A percentile compares a stretch with the other conserved stretches of the same genome.
Conservation (phyloP, 495 filamentous ascomycete species). For the Podospora tetraspora region DNA sequence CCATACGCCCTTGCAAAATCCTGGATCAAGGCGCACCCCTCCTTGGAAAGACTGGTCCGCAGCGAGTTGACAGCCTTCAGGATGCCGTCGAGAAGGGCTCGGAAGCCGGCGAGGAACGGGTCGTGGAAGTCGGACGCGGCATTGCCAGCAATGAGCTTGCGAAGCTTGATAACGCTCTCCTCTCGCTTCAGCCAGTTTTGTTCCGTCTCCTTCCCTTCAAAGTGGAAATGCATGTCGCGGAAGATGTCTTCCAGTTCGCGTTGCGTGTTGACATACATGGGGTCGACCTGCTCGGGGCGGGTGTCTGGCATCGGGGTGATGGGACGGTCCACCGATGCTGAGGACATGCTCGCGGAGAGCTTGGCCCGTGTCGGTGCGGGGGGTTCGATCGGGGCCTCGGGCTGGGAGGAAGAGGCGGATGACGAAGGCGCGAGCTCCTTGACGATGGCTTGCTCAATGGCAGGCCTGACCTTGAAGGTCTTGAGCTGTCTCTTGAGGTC, state of each 20-base stretch:
- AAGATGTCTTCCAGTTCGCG: conserved; percentile 81
- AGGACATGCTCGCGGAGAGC: conserved; percentile 47
- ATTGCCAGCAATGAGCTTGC: conserved; percentile 77
- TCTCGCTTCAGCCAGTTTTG: conserved; percentile 86
- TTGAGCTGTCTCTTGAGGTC: conserved; percentile 80
- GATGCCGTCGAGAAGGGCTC: conserved; percentile 77
- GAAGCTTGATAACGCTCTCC: conserved; percentile 66
- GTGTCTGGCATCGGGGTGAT: conserved; percentile 49
- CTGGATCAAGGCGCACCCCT: conserved; percentile 77
- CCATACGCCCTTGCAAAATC: conserved; percentile 75
- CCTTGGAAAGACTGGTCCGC: conserved; percentile 81
- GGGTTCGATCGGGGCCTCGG: conserved; percentile 39
- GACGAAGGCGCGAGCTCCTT: conserved; percentile 52
- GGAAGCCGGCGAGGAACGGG: conserved; percentile 62
- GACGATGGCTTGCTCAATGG: conserved; percentile 74
- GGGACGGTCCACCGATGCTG: conserved; percentile 44
- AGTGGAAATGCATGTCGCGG: conserved; percentile 68
- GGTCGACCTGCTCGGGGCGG: conserved; percentile 66
- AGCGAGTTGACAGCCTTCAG: conserved; percentile 82
- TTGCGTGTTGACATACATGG: conserved; percentile 71
- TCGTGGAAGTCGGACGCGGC: conserved; percentile 69
- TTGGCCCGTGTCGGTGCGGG: conserved; percentile 28
- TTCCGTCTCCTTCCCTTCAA: conserved; percentile 88
- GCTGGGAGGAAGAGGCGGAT: conserved; percentile 43
- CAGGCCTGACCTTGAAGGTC: conserved; percentile 71